A percentile compares a stretch with the other conserved stretches of the same genome.
Conservation (phyloP, 2,329 filamentous ascomycete genomes). For the Tolypocladium ophioglossoides region DNA sequence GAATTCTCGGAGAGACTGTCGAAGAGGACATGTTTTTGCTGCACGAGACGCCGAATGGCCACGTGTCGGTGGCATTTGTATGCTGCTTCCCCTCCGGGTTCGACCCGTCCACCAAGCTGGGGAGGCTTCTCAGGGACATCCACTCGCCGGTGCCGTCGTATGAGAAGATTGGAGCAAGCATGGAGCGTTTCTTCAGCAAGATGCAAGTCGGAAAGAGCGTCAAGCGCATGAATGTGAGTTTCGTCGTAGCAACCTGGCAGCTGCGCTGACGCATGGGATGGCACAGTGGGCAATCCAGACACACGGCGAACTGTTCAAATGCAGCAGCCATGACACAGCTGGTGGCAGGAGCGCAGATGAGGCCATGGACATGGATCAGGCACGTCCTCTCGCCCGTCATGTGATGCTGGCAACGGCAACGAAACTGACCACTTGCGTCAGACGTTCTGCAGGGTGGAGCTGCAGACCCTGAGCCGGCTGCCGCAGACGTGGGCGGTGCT, state of each 20-base stretch:
- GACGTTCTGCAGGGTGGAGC: conserved; percentile 33
- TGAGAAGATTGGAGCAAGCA: conserved; percentile 41
- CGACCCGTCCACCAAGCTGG: conserved; percentile 38
- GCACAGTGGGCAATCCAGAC: conserved; percentile 39
- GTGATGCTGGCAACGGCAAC: too few relatives aligned
- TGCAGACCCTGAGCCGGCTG: conserved; percentile 40
- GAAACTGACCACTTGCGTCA: conserved; percentile 6
- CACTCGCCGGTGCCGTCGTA: conserved; percentile 43
- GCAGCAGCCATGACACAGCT: conserved; percentile 25
- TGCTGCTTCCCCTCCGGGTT: conserved; percentile 44
- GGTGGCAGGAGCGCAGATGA: conserved; percentile 20
- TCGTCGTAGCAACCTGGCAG: too few relatives aligned
- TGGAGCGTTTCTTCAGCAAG: conserved; percentile 42
- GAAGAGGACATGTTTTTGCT: conserved; percentile 46
- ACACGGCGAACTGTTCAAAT: conserved; percentile 28
- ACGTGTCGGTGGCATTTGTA: conserved; percentile 35
- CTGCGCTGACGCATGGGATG: neutral
- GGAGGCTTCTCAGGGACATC: conserved; percentile 35
- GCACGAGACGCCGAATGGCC: conserved; percentile 27
- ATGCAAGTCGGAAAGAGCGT: conserved; percentile 36
- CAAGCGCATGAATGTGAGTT: conserved; percentile 37
- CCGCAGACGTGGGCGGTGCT: conserved; percentile 34
- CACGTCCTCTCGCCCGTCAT: conserved; percentile 6
- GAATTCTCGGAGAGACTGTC: conserved; percentile 35
- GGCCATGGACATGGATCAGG: conserved; percentile 27